A percentile compares a stretch with the other conserved stretches of the same genome.
These are phyloP conservation scores for Sclerotinia spermophila DNA, from an alignment of 2,329 filamentous ascomycete genomes.

Conservation along the genomic window DNA sequence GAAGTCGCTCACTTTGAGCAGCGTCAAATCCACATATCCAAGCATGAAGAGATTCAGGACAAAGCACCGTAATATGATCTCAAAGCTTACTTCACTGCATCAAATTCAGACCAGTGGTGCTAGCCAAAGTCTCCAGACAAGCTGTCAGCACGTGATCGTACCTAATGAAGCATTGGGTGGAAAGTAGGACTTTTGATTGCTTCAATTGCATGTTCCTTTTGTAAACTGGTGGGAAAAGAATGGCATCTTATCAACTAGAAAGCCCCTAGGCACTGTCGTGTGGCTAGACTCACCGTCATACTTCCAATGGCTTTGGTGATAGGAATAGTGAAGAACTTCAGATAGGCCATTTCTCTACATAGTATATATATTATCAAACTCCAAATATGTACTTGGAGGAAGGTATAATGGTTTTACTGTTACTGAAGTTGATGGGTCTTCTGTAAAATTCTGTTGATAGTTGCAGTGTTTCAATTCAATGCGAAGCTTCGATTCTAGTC, in stretches of 20 bases:
- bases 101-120: background rate
- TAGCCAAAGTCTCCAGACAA: background rate
- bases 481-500: background rate
- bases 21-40: background rate
- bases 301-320: background rate
- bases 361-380: background rate
- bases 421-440: too few species aligned
- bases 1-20: background rate
- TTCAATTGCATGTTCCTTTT: background rate
- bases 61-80: background rate
- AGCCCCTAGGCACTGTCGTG: background rate
- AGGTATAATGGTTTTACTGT: background rate
- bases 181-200: background rate
- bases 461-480: background rate
- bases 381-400: background rate
- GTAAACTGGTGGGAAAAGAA: background rate
- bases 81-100: background rate
- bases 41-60: background rate
- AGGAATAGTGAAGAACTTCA: background rate
- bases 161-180: too few species aligned
- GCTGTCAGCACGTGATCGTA: background rate
- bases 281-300: background rate
- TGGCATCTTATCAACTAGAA: background rate
- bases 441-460: background rate
- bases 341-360: background rate